Evolutionary conservation across 345 rosid genomes (phyloP).

Genomic region (Chamaenerion angustifolium): DNA sequence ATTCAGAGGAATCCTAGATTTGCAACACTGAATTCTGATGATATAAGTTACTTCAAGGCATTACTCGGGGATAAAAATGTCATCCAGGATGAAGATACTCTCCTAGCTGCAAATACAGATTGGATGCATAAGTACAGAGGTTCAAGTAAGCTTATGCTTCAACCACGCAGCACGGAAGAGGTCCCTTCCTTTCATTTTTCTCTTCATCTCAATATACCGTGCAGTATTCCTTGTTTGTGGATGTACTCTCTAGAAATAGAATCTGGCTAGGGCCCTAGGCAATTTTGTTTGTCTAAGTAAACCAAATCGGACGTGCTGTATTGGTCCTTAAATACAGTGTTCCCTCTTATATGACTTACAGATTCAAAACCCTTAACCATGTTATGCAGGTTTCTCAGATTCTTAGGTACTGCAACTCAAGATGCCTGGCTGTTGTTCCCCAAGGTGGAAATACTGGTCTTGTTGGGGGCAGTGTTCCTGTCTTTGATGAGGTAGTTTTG

Average conservation of each 20-base stretch:
- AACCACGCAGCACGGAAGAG: constrained; percentile 64
- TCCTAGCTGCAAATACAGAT: constrained; percentile 67
- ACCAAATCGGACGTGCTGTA: no score
- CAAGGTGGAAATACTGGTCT: constrained; percentile 98
- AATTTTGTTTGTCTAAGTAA: no score
- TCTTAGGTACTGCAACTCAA: constrained; percentile 67
- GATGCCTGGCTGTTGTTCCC: constrained; percentile 86
- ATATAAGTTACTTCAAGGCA: constrained; percentile 47
- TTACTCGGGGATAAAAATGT: constrained; percentile 62
- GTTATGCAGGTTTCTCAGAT: constrained; percentile 56
- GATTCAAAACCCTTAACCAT: not conserved
- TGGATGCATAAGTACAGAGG: constrained; percentile 88
- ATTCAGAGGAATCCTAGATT: constrained; percentile 55
- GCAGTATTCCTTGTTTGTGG: no score
- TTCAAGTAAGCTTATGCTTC: constrained; percentile 69
- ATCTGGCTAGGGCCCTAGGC: no score
- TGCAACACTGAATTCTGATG: constrained; percentile 48
- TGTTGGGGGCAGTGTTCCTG: constrained; percentile 98
- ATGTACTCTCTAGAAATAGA: no score
- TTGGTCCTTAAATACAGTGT: no score
- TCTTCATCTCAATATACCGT: not conserved
- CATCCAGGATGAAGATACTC: constrained; percentile 60
- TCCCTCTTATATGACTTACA: not conserved
- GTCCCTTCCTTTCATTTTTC: constrained; percentile 17
- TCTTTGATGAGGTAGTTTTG: constrained; percentile 67